Evolutionary conservation across 1,139 yeast species (phyloP).

Genomic region (Hanseniaspora uvarum): DNA sequence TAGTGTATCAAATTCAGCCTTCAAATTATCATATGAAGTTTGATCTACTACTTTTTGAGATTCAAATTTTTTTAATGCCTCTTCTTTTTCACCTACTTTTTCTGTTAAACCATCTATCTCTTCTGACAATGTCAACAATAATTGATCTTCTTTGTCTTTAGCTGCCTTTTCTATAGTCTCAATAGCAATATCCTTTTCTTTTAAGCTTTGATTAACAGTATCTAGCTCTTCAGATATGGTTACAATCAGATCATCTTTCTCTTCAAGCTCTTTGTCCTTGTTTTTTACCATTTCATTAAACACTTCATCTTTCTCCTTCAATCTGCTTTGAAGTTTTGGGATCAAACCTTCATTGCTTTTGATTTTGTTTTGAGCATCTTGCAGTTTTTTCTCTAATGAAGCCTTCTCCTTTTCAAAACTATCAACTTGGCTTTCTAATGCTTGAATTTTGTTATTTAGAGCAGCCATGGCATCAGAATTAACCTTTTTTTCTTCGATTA

Average conservation of each 20-base stretch:
- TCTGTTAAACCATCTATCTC: slow-evolving; percentile 1
- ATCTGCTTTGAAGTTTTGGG: slow-evolving; percentile 32
- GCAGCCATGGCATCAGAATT: slow-evolving; percentile 10
- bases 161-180: background rate
- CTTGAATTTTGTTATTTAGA: slow-evolving; percentile 19
- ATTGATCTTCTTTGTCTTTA: slow-evolving; percentile 7
- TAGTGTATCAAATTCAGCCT: background rate
- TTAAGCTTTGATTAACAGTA: slow-evolving; percentile 18
- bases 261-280: slow-evolving; percentile 18
- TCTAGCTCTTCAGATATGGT: slow-evolving; percentile 18
- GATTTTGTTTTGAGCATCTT: slow-evolving; percentile 26
- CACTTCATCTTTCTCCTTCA: slow-evolving; percentile 28
- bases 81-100: background rate
- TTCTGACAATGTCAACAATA: slow-evolving; percentile 1
- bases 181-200: slow-evolving; percentile 17
- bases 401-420: slow-evolving; percentile 21
- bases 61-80: background rate
- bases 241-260: slow-evolving; percentile 16
- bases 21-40: background rate
- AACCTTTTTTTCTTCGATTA: slow-evolving; percentile 22
- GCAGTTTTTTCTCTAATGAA: slow-evolving; percentile 22
- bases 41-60: background rate
- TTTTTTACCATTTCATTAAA: slow-evolving; percentile 3
- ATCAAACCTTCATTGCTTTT: slow-evolving; percentile 28
- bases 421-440: slow-evolving; percentile 17